phyloP scores from a whole-genome alignment of 2,329 filamentous ascomycete genomes.

The Stromatinia cepivora region DNA sequence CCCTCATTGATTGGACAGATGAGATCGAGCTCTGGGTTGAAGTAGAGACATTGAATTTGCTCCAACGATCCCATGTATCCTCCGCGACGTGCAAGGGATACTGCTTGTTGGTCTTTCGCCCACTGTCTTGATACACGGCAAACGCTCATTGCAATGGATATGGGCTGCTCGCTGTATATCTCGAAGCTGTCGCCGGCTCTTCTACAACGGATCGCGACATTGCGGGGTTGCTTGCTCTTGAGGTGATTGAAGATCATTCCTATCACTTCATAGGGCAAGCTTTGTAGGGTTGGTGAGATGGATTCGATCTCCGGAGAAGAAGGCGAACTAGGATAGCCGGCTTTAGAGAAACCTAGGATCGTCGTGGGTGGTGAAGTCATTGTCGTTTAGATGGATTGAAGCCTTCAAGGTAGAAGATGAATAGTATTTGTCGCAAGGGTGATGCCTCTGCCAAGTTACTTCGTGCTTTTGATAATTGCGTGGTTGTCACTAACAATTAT shows the following conservation, averaged over 20 bases:
- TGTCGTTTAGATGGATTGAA: too few relatives aligned
- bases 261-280: too few relatives aligned
- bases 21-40: not conserved
- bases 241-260: too few relatives aligned
- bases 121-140: not conserved
- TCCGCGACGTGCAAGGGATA: too few relatives aligned
- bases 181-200: not conserved
- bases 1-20: not conserved
- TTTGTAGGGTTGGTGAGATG: too few relatives aligned
- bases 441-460: not conserved
- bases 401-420: too few relatives aligned
- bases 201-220: not conserved
- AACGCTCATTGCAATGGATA: not conserved
- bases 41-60: not conserved
- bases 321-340: too few relatives aligned
- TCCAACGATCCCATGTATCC: not conserved
- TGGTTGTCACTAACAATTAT: not conserved
- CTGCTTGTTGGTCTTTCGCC: not conserved
- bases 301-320: too few relatives aligned
- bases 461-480: accelerated
- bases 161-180: not conserved
- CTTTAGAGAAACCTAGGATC: too few relatives aligned
- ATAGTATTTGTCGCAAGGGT: too few relatives aligned
- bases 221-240: not conserved
- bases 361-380: too few relatives aligned